Percentiles rank a stretch among this genome's conserved stretches.
phyloP scores from a whole-genome alignment of 345 rosid genomes.

The Eucalyptus coolabah region DNA sequence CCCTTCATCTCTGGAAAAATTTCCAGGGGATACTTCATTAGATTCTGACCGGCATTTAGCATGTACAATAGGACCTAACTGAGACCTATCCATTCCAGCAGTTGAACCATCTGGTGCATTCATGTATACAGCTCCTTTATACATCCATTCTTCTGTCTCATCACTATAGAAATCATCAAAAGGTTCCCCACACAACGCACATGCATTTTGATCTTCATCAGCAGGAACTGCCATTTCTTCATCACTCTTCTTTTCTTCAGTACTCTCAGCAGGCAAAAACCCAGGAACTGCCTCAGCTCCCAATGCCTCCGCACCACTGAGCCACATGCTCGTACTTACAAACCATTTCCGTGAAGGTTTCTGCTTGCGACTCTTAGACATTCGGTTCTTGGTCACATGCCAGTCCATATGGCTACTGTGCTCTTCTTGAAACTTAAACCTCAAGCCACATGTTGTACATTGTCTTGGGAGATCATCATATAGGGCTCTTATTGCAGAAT shows the following conservation, averaged over 20 bases:
- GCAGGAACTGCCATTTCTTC: slow-evolving; percentile 98
- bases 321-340: slow-evolving; percentile 95
- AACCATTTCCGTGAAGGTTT: slow-evolving; percentile 97
- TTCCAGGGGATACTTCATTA: slow-evolving; percentile 39
- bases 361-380: slow-evolving; percentile 93
- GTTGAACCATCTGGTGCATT: slow-evolving; percentile 57
- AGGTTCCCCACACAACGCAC: slow-evolving; percentile 94
- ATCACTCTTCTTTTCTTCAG: slow-evolving; percentile 72
- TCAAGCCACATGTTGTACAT: slow-evolving; percentile 93
- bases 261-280: slow-evolving; percentile 59
- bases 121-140: slow-evolving; percentile 93
- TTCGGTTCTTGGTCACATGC: slow-evolving; percentile 98
- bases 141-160: slow-evolving; percentile 99
- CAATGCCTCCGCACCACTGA: slow-evolving; percentile 96
- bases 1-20: slow-evolving; percentile 34
- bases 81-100: slow-evolving; percentile 63
- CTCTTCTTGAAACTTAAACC: slow-evolving; percentile 89
- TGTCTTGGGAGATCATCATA: slow-evolving; percentile 93
- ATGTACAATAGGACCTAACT: slow-evolving; percentile 94
- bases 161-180: slow-evolving; percentile 98
- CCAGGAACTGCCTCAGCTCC: slow-evolving; percentile 93
- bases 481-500: slow-evolving; percentile 62
- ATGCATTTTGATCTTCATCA: slow-evolving; percentile 84
- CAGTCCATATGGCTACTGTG: slow-evolving; percentile 99
- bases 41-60: slow-evolving; percentile 96